A percentile compares a stretch with the other conserved stretches of the same genome.
Evolutionary conservation across 139 green algal species (phyloP).

Genomic region (Medakamo hakoo): DNA sequence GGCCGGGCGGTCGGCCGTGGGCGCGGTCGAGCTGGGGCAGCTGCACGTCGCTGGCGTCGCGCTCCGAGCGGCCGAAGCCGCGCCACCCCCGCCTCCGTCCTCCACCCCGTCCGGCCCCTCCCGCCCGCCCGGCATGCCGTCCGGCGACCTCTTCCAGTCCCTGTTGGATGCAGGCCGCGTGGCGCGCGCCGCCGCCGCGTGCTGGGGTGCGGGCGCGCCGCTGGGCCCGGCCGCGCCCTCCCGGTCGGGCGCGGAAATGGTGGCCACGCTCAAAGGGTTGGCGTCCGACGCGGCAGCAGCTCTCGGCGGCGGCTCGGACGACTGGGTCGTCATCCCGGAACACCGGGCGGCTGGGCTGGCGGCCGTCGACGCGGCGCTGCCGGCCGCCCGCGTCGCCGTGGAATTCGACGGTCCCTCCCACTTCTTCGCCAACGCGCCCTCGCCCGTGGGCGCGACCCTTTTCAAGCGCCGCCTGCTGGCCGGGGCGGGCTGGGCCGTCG

Average conservation of each 20-base stretch:
- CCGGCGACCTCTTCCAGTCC: neutral
- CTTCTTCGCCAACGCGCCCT: constrained; percentile 3
- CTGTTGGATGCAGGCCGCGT: neutral
- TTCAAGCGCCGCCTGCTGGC: constrained; percentile 6
- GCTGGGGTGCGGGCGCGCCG: neutral
- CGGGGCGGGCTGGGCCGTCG: constrained; percentile 3
- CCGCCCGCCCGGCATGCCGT: neutral
- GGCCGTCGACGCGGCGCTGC: constrained; percentile 6
- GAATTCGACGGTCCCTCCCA: constrained; percentile 11
- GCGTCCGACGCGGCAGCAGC: no score
- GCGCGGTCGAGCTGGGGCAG: neutral
- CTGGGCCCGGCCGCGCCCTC: neutral
- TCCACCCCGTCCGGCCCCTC: neutral
- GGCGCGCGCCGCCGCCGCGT: no score
- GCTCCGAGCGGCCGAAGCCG: neutral
- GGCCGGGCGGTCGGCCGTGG: no score
- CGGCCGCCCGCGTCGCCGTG: constrained; percentile 1
- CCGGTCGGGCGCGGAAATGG: neutral
- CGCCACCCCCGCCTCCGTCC: no score
- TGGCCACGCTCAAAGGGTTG: no score
- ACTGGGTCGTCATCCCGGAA: neutral
- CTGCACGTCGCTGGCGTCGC: neutral
- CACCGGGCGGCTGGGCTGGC: neutral
- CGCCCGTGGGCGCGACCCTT: constrained; percentile 1
- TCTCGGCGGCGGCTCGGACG: neutral